phyloP scores from a whole-genome alignment of 768 basidiomycete genomes.

The Favolaschia claudopus region DNA sequence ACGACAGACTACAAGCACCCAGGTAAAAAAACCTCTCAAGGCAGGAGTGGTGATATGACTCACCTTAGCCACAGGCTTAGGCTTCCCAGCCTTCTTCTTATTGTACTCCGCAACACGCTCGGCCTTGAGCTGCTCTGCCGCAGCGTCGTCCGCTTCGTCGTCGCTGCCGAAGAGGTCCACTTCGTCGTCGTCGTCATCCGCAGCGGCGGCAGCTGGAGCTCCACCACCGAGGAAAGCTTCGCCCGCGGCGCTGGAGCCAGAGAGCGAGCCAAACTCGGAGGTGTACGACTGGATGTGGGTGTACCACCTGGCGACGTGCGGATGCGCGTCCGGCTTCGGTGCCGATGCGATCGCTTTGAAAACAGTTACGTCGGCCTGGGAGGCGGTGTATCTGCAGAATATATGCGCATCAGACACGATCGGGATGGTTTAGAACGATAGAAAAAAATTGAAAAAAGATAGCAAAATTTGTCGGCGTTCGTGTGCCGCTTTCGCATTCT shows the following conservation, averaged over 20 bases:
- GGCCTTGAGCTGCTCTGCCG: slow-evolving; percentile 87
- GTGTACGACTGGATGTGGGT: slow-evolving; percentile 90
- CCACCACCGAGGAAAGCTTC: slow-evolving; percentile 71
- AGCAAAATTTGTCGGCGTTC: slow-evolving; percentile 68
- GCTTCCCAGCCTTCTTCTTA: slow-evolving; percentile 91
- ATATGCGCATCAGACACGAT: slow-evolving; percentile 23
- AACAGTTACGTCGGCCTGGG: slow-evolving; percentile 93
- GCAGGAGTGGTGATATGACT: slow-evolving; percentile 25
- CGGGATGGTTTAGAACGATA: slow-evolving; percentile 14
- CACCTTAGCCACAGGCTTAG: slow-evolving; percentile 89
- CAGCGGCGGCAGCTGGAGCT: slow-evolving; percentile 52
- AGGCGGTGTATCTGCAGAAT: slow-evolving; percentile 80
- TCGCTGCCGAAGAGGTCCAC: slow-evolving; percentile 90
- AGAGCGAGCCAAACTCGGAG: slow-evolving; percentile 76
- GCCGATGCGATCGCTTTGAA: slow-evolving; percentile 80
- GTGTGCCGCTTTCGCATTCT: slow-evolving; percentile 89
- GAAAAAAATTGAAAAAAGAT: slow-evolving; percentile 21
- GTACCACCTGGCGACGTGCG: slow-evolving; percentile 91
- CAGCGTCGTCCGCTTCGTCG: slow-evolving; percentile 82
- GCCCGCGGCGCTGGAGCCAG: slow-evolving; percentile 86
- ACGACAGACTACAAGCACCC: slow-evolving; percentile 98
- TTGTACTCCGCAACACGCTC: slow-evolving; percentile 95
- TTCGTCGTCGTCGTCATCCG: slow-evolving; percentile 70
- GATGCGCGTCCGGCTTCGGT: slow-evolving; percentile 69
- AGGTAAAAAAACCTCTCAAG: no score